phyloP scores from a whole-genome alignment of 1,284 basidiomycete genomes.

The Chiua sp. region DNA sequence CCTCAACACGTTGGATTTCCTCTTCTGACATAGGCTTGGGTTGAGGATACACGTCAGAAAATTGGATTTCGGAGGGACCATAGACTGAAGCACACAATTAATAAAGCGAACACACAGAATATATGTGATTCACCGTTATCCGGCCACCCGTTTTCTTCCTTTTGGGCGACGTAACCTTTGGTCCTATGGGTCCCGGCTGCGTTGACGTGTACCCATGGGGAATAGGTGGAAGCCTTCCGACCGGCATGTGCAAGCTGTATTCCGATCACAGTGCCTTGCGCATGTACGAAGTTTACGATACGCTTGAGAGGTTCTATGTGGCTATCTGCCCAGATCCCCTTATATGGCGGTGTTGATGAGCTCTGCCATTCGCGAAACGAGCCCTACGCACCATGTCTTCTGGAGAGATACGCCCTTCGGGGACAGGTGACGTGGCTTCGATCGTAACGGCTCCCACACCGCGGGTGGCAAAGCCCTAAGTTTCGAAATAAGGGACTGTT shows the following conservation, averaged over 20 bases:
- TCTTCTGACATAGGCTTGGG: slow-evolving; percentile 59
- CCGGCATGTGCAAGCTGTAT: slow-evolving; percentile 71
- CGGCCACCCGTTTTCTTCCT: slow-evolving; percentile 63
- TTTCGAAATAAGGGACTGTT: neutral
- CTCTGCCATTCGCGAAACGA: slow-evolving; percentile 1
- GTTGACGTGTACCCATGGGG: slow-evolving; percentile 49
- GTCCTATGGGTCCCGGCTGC: slow-evolving; percentile 31
- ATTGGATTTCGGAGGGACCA: slow-evolving; percentile 61
- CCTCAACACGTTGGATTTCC: slow-evolving; percentile 64
- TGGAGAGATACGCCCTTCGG: slow-evolving; percentile 80
- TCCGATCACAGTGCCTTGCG: slow-evolving; percentile 53
- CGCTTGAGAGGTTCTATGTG: slow-evolving; percentile 60
- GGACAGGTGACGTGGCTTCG: slow-evolving; percentile 74
- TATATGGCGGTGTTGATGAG: slow-evolving; percentile 24
- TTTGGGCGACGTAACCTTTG: slow-evolving; percentile 30
- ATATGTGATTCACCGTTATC: slow-evolving; percentile 43
- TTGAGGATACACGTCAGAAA: slow-evolving; percentile 49
- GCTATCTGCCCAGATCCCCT: slow-evolving; percentile 70
- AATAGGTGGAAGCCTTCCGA: slow-evolving; percentile 58
- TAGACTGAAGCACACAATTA: slow-evolving; percentile 33
- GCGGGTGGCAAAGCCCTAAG: slow-evolving; percentile 60
- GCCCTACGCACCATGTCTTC: slow-evolving; percentile 54
- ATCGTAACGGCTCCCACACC: slow-evolving; percentile 69
- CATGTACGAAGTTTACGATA: slow-evolving; percentile 62
- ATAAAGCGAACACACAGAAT: neutral